These are phyloP conservation scores for Pseudogymnoascus sp. DNA, from an alignment of 2,329 filamentous ascomycete genomes.

Conservation along the genomic window DNA sequence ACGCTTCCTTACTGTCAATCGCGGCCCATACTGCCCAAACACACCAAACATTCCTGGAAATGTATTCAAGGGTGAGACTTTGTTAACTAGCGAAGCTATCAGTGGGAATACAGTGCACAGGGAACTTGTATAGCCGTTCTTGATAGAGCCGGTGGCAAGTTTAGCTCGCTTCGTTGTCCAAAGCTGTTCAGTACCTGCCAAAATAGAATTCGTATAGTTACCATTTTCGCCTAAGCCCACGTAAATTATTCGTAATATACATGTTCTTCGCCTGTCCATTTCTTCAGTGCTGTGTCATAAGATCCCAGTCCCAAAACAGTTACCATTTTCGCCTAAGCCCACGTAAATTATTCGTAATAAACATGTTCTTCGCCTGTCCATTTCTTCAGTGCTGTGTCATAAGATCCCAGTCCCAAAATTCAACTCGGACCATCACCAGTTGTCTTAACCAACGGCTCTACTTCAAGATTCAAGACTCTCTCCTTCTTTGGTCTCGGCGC, in stretches of 20 bases:
- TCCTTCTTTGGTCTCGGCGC: constrained; percentile 27
- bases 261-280: neutral
- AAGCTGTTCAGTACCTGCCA: neutral
- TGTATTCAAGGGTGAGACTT: neutral
- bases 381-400: neutral
- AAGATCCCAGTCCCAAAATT: neutral
- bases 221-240: neutral
- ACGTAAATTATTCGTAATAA: neutral
- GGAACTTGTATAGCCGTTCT: neutral
- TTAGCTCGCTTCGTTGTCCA: neutral
- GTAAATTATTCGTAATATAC: neutral
- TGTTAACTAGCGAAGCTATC: too few species aligned
- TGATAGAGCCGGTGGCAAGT: neutral
- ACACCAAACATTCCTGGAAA: neutral
- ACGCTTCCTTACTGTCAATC: neutral
- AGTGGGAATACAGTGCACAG: neutral
- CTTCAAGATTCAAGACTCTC: constrained; percentile 26
- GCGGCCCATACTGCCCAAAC: neutral
- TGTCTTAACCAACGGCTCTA: constrained; percentile 19
- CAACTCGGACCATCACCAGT: neutral
- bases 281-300: neutral
- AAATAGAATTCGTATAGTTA: neutral
- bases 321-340: neutral
- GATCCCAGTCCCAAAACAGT: neutral
- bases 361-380: neutral